Evolutionary conservation across 352 stramenopile species (phyloP).

Genomic region (Thalassiosira exigua): DNA sequence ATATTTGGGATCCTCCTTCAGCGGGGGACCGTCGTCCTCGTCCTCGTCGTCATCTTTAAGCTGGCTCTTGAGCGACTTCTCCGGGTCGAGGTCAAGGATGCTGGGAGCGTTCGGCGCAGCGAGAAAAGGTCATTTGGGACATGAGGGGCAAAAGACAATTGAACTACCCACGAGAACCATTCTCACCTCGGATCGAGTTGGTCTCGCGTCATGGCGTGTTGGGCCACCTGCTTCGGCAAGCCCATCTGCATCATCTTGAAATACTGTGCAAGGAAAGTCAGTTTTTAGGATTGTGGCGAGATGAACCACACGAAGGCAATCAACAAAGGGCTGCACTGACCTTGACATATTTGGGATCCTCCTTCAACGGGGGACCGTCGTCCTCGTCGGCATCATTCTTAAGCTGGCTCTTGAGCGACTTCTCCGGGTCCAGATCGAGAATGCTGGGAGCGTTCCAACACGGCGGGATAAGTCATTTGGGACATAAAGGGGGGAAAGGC

Average conservation of each 20-base stretch:
- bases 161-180: no score
- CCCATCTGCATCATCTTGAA: slow-evolving; percentile 97
- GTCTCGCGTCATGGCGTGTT: slow-evolving; percentile 51
- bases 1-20: slow-evolving; percentile 80
- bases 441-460: no score
- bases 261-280: slow-evolving; percentile 82
- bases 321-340: neutral
- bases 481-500: no score
- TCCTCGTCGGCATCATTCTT: neutral
- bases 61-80: slow-evolving; percentile 51
- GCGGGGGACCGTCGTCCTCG: slow-evolving; percentile 16
- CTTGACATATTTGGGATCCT: slow-evolving; percentile 58
- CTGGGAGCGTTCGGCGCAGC: no score
- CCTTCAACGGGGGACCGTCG: slow-evolving; percentile 44
- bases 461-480: no score
- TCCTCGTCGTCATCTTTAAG: slow-evolving; percentile 4
- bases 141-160: no score
- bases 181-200: slow-evolving; percentile 16
- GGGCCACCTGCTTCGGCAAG: slow-evolving; percentile 71
- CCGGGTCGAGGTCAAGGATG: slow-evolving; percentile 67
- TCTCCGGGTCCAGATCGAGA: slow-evolving; percentile 68
- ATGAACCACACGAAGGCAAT: no score
- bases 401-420: slow-evolving; percentile 50
- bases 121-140: no score
- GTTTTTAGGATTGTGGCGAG: neutral